Evolutionary conservation across 768 basidiomycete species (phyloP), one percentile per base, ranked within the genome.

Genomic region (Kwoniella europaea): DNA sequence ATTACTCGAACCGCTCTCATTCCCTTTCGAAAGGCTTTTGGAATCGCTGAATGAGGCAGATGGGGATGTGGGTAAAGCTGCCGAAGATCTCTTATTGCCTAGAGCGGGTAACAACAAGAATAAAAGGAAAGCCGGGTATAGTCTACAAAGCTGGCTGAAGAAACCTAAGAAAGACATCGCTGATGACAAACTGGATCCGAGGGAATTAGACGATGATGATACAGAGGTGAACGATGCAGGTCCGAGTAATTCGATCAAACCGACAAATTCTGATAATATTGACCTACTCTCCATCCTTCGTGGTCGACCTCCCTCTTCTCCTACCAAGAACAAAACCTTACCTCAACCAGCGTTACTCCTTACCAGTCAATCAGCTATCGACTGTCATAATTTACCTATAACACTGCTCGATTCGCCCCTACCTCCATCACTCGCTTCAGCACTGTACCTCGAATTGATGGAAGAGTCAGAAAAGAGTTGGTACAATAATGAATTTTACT

Each of bases 371-470:
- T 4, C 27, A n/a, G 65, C 72, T 2, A 78, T 82, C 67, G 77
- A 78, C 29, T 29, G 74, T 18, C 75, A 77, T 54, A 24, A 68
- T 2, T 68, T 80, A 2, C 77, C 79, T 9, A 58, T 81, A 44
- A 73, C 80, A 1, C 61, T 83, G 0, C 74, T 82, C 27, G 50
- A 69, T 0, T 81, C 84, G 0, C 81, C 82, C 0, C 44, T 84
- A 3, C 69, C 80, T 0, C 61, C 82, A 0, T 55, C 75, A 0
- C 69, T 84, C 41, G 83, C 83, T 18, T 78, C 75, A 22, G 80
- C 83, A 10, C 68, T 84, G n/a, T 84, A 77, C 57, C 69, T 82
- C 7, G 67, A 68, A 3, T 60, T 84, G 65, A 76, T 83, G 79
- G 69, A 79, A 10, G 82, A 82, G 29, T 71, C 69, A 10, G 72